Evolutionary conservation across 495 filamentous ascomycete species (phyloP).

Genomic region (Sphaerosporella brunnea): DNA sequence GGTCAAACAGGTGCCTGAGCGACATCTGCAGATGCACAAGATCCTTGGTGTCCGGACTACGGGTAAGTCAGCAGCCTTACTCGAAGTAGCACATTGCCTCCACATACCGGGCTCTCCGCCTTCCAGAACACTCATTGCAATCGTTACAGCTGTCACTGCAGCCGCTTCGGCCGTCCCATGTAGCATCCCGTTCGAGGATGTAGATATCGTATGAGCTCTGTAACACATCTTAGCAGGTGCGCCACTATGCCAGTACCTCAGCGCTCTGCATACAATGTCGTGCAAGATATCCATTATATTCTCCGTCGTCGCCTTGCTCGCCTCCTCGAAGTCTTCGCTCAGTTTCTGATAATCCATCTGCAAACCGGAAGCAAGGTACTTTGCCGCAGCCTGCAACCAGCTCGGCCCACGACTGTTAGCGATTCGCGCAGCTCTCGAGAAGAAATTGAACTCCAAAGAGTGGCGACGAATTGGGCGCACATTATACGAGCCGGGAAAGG

Average conservation of each 20-base stretch:
- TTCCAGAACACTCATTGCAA: background rate
- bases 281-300: slow-evolving; percentile 2
- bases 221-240: no score
- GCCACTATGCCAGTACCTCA: no score
- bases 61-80: no score
- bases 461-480: background rate
- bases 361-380: slow-evolving; percentile 1
- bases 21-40: slow-evolving; percentile 1
- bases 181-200: slow-evolving; percentile 1
- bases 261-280: slow-evolving; percentile 4
- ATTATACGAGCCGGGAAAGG: background rate
- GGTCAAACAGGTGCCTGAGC: slow-evolving; percentile 1
- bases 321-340: slow-evolving; percentile 1
- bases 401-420: background rate
- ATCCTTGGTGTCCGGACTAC: slow-evolving; percentile 5
- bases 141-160: background rate
- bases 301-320: background rate
- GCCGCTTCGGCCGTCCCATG: slow-evolving; percentile 1
- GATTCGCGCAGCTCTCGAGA: background rate
- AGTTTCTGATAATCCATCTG: background rate
- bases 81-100: no score
- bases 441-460: background rate
- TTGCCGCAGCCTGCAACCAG: background rate
- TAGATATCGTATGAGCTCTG: slow-evolving; percentile 3
- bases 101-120: slow-evolving; percentile 1